Evolutionary conservation across 495 filamentous ascomycete genomes (phyloP).

Genomic region (Lophiotrema nucula): DNA sequence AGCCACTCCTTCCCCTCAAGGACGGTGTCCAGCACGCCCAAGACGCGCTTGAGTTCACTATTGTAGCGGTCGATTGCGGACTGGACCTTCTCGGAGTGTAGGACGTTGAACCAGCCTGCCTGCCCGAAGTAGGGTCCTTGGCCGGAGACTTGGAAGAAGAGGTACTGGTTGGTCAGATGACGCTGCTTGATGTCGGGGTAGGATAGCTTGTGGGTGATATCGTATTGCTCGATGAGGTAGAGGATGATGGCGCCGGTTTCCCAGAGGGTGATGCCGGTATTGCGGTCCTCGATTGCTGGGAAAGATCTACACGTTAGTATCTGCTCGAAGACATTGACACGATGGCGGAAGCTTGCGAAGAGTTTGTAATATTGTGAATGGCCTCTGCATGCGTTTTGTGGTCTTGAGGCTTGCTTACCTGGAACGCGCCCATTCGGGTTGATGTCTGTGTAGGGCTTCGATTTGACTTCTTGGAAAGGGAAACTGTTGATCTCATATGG

Average conservation of each 20-base stretch:
- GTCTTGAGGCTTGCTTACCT: neutral
- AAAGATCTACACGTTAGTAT: neutral
- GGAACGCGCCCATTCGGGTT: conserved; percentile 39
- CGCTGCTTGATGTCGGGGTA: conserved; percentile 2
- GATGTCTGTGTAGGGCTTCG: conserved; percentile 16
- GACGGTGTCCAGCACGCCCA: conserved; percentile 19
- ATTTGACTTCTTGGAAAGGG: conserved; percentile 24
- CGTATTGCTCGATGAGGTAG: conserved; percentile 34
- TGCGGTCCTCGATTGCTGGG: conserved; percentile 33
- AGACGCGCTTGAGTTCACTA: conserved; percentile 18
- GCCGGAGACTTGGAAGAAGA: conserved; percentile 25
- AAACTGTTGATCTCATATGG: conserved; percentile 29
- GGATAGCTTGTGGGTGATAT: conserved; percentile 17
- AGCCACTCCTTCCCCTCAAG: conserved; percentile 46
- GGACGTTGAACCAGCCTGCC: conserved; percentile 22
- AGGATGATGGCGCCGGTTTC: conserved; percentile 35
- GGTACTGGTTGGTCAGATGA: conserved; percentile 23
- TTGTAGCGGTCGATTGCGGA: conserved; percentile 18
- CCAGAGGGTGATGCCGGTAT: conserved; percentile 33
- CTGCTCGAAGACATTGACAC: neutral
- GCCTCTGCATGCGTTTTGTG: neutral
- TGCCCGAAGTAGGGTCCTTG: conserved; percentile 35
- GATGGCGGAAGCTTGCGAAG: neutral
- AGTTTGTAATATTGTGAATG: no score
- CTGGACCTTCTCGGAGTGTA: conserved; percentile 25